A percentile compares a stretch with the other conserved stretches of the same genome.
Evolutionary conservation across 2,329 filamentous ascomycete species (phyloP).

Genomic region (Fusarium nygamai): DNA sequence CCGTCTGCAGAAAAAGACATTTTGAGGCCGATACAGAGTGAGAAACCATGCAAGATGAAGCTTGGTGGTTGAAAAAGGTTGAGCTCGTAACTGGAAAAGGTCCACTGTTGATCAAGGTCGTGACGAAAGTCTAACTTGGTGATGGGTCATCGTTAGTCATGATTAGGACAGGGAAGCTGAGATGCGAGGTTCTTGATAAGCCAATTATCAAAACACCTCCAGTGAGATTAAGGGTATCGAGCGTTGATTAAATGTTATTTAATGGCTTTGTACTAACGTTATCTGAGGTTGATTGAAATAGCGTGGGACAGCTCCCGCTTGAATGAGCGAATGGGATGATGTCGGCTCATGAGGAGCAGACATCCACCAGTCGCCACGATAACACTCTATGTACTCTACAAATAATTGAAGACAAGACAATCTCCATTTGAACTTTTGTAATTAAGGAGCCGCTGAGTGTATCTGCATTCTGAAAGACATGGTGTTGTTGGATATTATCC

Average conservation of each 20-base stretch:
- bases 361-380: neutral
- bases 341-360: neutral
- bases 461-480: neutral
- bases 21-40: neutral
- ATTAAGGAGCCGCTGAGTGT: neutral
- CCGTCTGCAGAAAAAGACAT: conserved; percentile 12
- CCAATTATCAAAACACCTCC: neutral
- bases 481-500: neutral
- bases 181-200: neutral
- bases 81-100: neutral
- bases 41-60: neutral
- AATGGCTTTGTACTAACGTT: neutral
- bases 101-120: conserved; percentile 9
- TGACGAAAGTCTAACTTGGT: neutral
- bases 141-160: conserved; percentile 3
- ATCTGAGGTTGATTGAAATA: neutral
- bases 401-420: neutral
- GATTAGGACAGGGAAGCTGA: neutral
- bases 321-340: neutral
- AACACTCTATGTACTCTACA: neutral
- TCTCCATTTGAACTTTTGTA: neutral
- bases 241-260: neutral
- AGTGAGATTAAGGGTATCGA: neutral
- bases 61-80: neutral
- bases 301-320: neutral